Percentiles rank a stretch among this genome's conserved stretches.
These are phyloP conservation scores for Ceratopteris richardii DNA, from an alignment of 75 land plant species.

Conservation along the genomic window DNA sequence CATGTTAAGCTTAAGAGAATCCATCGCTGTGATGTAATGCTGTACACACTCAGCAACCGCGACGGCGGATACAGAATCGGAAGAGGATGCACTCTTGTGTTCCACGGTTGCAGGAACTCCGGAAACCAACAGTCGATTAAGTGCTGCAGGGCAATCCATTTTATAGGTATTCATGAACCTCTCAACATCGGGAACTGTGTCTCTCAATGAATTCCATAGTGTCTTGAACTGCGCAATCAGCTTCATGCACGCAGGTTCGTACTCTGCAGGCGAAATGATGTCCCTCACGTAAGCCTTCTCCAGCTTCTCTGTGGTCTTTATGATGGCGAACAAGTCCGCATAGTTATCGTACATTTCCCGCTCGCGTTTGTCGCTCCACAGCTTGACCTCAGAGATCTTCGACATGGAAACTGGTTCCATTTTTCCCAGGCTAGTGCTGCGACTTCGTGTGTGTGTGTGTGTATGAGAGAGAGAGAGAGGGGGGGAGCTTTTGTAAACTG, in stretches of 20 bases:
- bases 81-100: conserved; percentile 51
- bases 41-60: conserved; percentile 89
- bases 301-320: conserved; percentile 88
- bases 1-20: conserved; percentile 82
- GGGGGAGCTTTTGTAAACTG: too few relatives aligned
- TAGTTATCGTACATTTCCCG: conserved; percentile 89
- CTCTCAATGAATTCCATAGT: conserved; percentile 54
- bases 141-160: conserved; percentile 87
- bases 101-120: conserved; percentile 96
- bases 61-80: conserved; percentile 29
- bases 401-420: too few relatives aligned
- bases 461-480: too few relatives aligned
- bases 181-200: conserved; percentile 72
- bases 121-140: conserved; percentile 69
- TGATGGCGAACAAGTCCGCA: conserved; percentile 88
- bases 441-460: too few relatives aligned
- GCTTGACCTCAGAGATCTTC: conserved; percentile 51
- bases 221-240: conserved; percentile 95
- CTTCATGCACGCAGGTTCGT: conserved; percentile 82
- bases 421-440: too few relatives aligned
- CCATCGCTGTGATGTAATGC: conserved; percentile 93
- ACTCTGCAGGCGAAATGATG: conserved; percentile 56
- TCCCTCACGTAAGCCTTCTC: conserved; percentile 93
- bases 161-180: conserved; percentile 83
- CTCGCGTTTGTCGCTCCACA: conserved; percentile 94